Evolutionary conservation across 139 green algal species (phyloP).

Genomic region (Tetradesmus lagerheimii): DNA sequence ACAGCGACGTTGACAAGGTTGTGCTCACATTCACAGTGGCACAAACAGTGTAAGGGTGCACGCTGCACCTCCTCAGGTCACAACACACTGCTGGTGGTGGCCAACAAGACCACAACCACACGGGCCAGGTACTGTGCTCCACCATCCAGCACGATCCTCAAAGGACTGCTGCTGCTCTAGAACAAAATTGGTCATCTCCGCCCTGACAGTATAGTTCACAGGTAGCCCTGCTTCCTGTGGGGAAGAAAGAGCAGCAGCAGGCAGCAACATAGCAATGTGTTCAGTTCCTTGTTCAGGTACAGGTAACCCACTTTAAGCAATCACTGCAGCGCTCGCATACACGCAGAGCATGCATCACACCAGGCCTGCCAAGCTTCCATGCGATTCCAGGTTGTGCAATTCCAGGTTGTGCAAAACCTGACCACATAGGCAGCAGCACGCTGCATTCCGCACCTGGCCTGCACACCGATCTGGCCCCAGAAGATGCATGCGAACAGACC

Average conservation of each 20-base stretch:
- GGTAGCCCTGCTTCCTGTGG: slow-evolving; percentile 41
- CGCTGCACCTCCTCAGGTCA: background rate
- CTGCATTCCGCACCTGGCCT: slow-evolving; percentile 78
- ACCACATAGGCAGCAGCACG: slow-evolving; percentile 38
- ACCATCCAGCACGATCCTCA: background rate
- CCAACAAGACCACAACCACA: background rate
- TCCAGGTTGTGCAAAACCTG: no score
- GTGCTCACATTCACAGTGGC: slow-evolving; percentile 1
- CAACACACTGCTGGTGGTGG: background rate
- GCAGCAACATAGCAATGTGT: no score
- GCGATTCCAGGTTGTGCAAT: no score
- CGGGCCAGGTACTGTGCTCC: background rate
- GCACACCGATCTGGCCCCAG: slow-evolving; percentile 74
- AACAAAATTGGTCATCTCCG: background rate
- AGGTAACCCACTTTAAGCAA: no score
- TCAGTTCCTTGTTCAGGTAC: no score
- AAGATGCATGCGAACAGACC: slow-evolving; percentile 31
- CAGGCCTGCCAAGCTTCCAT: no score
- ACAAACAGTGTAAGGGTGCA: background rate
- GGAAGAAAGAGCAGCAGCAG: background rate
- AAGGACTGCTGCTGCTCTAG: slow-evolving; percentile 3
- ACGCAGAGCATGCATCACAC: no score
- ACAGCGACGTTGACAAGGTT: background rate
- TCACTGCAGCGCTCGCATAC: no score
- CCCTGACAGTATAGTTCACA: background rate